Evolutionary conservation across 2,329 filamentous ascomycete species (phyloP).

Genomic region (Penicillium psychrosexuale): DNA sequence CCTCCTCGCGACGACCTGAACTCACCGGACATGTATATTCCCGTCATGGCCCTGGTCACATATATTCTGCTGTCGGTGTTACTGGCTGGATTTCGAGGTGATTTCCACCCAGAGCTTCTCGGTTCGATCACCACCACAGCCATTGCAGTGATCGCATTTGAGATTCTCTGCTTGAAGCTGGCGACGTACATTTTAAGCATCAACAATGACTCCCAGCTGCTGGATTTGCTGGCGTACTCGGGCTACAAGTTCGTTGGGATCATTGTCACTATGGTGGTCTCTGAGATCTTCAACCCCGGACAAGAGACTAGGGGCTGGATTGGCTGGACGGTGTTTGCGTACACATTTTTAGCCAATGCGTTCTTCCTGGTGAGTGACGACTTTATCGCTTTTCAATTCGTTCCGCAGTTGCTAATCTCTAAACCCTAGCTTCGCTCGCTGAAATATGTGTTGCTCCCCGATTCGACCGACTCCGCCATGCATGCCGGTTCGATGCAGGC

Average conservation of each 20-base stretch:
- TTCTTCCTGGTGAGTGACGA: constrained; percentile 74
- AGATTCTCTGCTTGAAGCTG: constrained; percentile 86
- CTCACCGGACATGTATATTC: constrained; percentile 99
- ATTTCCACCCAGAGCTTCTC: constrained; percentile 90
- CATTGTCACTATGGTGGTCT: constrained; percentile 78
- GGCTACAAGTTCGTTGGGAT: constrained; percentile 99
- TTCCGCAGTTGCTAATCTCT: background rate
- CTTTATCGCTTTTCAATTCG: background rate
- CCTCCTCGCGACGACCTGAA: constrained; percentile 94
- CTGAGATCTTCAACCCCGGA: constrained; percentile 73
- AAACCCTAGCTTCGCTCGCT: constrained; percentile 74
- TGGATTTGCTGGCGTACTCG: constrained; percentile 92
- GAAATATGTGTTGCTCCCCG: constrained; percentile 91
- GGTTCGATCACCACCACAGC: constrained; percentile 85
- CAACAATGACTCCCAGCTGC: constrained; percentile 86
- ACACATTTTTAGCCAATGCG: constrained; percentile 90
- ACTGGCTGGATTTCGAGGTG: constrained; percentile 80
- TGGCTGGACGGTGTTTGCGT: constrained; percentile 83
- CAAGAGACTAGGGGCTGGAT: constrained; percentile 83
- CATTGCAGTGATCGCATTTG: constrained; percentile 75
- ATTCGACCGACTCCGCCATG: constrained; percentile 66
- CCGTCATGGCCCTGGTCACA: constrained; percentile 94
- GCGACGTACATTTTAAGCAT: constrained; percentile 93
- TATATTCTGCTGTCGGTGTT: constrained; percentile 94
- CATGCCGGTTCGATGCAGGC: constrained; percentile 60